Base-by-base conservation (phyloP, 164 flowering plant genomes). In the Kalanchoe fedtschenkoi region DNA sequence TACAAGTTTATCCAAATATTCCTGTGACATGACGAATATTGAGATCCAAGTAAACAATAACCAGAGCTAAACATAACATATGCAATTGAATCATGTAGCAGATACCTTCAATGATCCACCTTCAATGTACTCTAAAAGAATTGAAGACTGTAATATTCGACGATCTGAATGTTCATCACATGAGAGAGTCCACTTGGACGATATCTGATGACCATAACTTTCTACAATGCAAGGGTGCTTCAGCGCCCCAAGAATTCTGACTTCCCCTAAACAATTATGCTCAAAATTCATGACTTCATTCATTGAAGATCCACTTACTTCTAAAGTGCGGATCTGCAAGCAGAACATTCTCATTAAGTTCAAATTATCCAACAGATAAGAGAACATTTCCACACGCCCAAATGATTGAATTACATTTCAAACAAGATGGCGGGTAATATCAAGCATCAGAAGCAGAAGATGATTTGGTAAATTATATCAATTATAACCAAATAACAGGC, bases 81-180 rank as follows among this genome's bases (percentile, higher is more conserved):
- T 32, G 9, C 11, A 43, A 39, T 63, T 17, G 19, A 60, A 64
- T 51, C 17, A 24, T 2, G 22, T 11, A 30, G 60, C 55, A 37
- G 39, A 69, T 61, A 93, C 99, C 86, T 78, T 90, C 32, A 95
- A 66, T 19, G 96, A 87, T 29, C 99, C 97, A 19, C 96, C 97
- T 64, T 82, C 60, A 5, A 95, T 64, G 57, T 83, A 76, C 72
- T 95, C 99, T 90, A 90, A 78, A 62, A 83, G 71, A 65, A 95
- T 82, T 14, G 81, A 77, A 62, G 95, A 87, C 35, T 74, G 77
- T 58, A 88, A 62, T 35, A 82, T 28, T 13, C 83, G 91, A 34
- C 59, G 66, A 34, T 76, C 78, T 38, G 72, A 64, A 54, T 65
- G 72, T 63, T 78, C 95, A 72, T 85, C 85, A 2, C 34, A 62